A percentile compares a stretch with the other conserved stretches of the same genome.
Conservation (phyloP, 495 filamentous ascomycete genomes). For the Aspergillus ostianus region DNA sequence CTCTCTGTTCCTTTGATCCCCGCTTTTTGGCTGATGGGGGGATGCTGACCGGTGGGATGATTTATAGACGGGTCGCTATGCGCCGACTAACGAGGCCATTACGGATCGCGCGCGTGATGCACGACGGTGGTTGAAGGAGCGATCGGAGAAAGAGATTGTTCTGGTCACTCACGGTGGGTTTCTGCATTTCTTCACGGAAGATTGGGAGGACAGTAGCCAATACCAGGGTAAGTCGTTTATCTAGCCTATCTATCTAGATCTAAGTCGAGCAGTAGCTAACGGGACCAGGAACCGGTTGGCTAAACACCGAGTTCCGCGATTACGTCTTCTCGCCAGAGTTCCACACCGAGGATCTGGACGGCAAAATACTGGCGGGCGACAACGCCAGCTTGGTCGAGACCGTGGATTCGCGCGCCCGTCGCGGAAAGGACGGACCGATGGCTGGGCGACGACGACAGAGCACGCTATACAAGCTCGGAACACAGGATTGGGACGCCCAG, state of each 20-base stretch:
- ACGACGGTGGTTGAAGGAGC: constrained; percentile 64
- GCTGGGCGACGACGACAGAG: constrained; percentile 39
- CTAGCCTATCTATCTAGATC: too few relatives aligned
- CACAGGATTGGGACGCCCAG: constrained; percentile 45
- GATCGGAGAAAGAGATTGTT: constrained; percentile 59
- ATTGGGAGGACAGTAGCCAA: constrained; percentile 65
- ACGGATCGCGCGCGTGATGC: constrained; percentile 60
- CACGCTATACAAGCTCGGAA: constrained; percentile 38
- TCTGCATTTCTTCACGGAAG: constrained; percentile 77
- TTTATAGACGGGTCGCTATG: constrained; percentile 50
- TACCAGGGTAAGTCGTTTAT: constrained; percentile 46
- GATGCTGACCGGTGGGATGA: not conserved
- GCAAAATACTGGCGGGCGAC: constrained; percentile 44
- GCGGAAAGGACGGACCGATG: constrained; percentile 44
- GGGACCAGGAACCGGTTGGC: constrained; percentile 70
- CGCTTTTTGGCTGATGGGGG: not conserved
- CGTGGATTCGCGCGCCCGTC: constrained; percentile 57
- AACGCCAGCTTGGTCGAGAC: constrained; percentile 63
- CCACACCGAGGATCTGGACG: constrained; percentile 40
- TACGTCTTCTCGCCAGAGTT: constrained; percentile 61
- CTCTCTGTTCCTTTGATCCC: constrained; percentile 9
- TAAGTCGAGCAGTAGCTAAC: not conserved
- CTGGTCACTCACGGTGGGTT: constrained; percentile 74
- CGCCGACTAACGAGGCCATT: constrained; percentile 56
- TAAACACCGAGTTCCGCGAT: constrained; percentile 76